Evolutionary conservation across 140 eudicot species (phyloP).

Genomic region (Stevia rebaudiana): DNA sequence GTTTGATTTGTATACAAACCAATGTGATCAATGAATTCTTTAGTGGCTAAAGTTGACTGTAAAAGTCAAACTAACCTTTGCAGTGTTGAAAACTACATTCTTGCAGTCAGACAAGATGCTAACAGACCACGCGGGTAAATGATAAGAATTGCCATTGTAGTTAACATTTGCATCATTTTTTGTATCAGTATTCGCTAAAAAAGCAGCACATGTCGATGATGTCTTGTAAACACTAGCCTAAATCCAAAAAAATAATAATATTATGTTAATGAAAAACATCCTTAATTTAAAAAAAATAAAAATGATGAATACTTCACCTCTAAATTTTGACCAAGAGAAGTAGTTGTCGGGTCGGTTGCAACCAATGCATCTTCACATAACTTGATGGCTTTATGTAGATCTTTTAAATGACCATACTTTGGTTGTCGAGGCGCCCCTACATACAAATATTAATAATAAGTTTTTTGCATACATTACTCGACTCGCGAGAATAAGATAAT

Average conservation of each 20-base stretch:
- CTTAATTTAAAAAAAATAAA: background rate
- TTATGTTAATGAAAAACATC: conserved; percentile 16
- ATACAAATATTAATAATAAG: background rate
- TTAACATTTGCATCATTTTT: conserved; percentile 66
- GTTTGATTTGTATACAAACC: background rate
- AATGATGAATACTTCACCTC: conserved; percentile 44
- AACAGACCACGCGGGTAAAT: conserved; percentile 96
- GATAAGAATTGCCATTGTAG: conserved; percentile 76
- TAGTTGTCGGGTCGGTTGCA: conserved; percentile 70
- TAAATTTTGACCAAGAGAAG: conserved; percentile 64
- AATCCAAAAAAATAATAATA: background rate
- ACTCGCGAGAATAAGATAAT: background rate
- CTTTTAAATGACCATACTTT: conserved; percentile 90
- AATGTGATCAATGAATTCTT: background rate
- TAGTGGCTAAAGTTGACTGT: conserved; percentile 8
- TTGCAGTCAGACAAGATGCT: conserved; percentile 99
- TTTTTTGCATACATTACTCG: background rate
- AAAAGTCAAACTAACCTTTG: conserved; percentile 58
- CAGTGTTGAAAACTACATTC: conserved; percentile 79
- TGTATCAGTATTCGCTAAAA: conserved; percentile 65
- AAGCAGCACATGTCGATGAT: conserved; percentile 75
- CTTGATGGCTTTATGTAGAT: conserved; percentile 79
- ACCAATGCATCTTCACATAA: conserved; percentile 85
- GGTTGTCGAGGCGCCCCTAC: conserved; percentile 83
- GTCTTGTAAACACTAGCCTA: conserved; percentile 77